Evolutionary conservation across 805 yeast genomes (phyloP).

Genomic region (Saccharomycopsis guyanensis): DNA sequence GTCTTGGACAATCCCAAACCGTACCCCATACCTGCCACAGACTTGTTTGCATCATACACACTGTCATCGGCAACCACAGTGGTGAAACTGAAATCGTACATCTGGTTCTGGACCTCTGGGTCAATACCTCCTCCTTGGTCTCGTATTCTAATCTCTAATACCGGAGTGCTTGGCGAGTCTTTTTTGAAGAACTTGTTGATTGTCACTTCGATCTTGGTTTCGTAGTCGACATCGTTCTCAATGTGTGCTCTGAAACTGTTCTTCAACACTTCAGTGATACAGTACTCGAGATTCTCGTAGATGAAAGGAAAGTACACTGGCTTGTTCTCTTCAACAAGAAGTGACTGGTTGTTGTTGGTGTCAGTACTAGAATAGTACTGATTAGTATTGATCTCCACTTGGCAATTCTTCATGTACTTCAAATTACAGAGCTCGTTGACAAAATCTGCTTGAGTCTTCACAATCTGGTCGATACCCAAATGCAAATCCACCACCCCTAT

Average conservation of each 20-base stretch:
- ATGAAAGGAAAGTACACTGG: slow-evolving; percentile 66
- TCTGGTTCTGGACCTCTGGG: slow-evolving; percentile 52
- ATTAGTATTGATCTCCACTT: slow-evolving; percentile 41
- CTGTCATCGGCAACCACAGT: slow-evolving; percentile 68
- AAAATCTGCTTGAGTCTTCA: slow-evolving; percentile 58
- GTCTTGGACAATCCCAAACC: slow-evolving; percentile 83
- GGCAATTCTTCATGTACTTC: slow-evolving; percentile 73
- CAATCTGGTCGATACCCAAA: slow-evolving; percentile 53
- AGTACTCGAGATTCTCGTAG: slow-evolving; percentile 81
- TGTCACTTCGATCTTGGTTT: slow-evolving; percentile 24
- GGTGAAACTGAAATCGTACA: slow-evolving; percentile 82
- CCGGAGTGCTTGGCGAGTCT: slow-evolving; percentile 24
- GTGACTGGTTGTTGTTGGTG: slow-evolving; percentile 7
- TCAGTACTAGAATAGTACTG: slow-evolving; percentile 12
- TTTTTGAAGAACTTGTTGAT: slow-evolving; percentile 22
- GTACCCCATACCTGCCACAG: slow-evolving; percentile 90
- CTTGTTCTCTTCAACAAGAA: slow-evolving; percentile 7
- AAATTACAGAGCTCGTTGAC: slow-evolving; percentile 79
- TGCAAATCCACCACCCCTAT: slow-evolving; percentile 63
- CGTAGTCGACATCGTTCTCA: slow-evolving; percentile 40
- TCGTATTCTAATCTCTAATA: slow-evolving; percentile 67
- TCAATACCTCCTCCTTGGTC: slow-evolving; percentile 89
- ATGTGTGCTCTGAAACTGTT: slow-evolving; percentile 85
- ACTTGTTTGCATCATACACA: slow-evolving; percentile 28
- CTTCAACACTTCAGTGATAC: slow-evolving; percentile 78